Percentiles rank a stretch among this genome's conserved stretches.
phyloP scores from a whole-genome alignment of 192 early-diverging fungal species.

The Funneliformis geosporum region DNA sequence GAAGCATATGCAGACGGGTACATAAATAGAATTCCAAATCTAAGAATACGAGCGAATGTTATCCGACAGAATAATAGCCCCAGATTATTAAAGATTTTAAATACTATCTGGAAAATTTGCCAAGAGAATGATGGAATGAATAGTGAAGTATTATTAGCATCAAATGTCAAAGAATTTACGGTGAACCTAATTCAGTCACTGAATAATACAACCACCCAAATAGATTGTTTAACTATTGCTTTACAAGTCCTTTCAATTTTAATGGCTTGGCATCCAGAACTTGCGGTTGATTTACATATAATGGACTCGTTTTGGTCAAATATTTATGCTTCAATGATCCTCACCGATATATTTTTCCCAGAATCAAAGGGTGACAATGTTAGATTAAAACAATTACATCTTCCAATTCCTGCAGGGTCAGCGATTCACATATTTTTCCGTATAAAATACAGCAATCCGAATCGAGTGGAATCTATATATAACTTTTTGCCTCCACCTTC shows the following conservation, averaged over 20 bases:
- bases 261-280: not conserved
- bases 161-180: not conserved
- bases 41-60: not conserved
- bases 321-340: not conserved
- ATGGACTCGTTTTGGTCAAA: not conserved
- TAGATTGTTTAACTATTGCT: not conserved
- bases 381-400: not conserved
- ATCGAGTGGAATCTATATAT: not conserved
- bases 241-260: not conserved
- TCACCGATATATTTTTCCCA: not conserved
- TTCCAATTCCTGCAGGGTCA: not conserved
- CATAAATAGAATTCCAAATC: no score
- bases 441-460: not conserved
- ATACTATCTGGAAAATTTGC: not conserved
- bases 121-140: not conserved
- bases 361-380: not conserved
- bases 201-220: not conserved
- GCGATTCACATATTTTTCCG: not conserved
- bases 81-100: not conserved
- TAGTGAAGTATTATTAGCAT: not conserved
- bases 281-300: not conserved
- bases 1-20: no score
- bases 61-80: not conserved
- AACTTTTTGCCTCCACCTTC: not conserved
- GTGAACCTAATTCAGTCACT: not conserved